Percentiles rank a stretch among this genome's conserved stretches.
These are phyloP conservation scores for Xylariaceae sp. DNA, from an alignment of 2,329 filamentous ascomycete species.

Conservation along the genomic window DNA sequence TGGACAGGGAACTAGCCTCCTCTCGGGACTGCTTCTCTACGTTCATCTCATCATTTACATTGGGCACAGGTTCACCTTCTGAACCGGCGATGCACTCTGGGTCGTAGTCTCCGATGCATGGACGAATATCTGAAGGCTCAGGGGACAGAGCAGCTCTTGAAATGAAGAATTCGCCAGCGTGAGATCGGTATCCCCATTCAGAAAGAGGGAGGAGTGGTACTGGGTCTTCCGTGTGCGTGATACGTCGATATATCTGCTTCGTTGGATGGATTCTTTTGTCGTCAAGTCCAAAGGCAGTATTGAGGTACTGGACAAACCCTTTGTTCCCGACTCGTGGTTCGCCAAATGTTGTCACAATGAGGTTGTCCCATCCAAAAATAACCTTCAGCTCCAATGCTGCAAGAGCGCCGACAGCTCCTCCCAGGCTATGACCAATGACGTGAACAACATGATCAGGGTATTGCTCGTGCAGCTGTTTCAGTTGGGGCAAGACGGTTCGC, in stretches of 20 bases:
- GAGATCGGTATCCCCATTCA: conserved; percentile 84
- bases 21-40: conserved; percentile 17
- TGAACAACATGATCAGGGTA: conserved; percentile 71
- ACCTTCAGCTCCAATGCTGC: conserved; percentile 75
- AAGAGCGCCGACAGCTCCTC: conserved; percentile 85
- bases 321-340: conserved; percentile 68
- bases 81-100: conserved; percentile 64
- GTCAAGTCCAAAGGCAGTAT: conserved; percentile 47
- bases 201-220: conserved; percentile 80
- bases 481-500: conserved; percentile 60
- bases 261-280: conserved; percentile 30
- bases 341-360: conserved; percentile 85
- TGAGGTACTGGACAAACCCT: conserved; percentile 52
- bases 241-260: conserved; percentile 58
- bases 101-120: conserved; percentile 72
- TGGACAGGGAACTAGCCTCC: conserved; percentile 22
- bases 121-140: conserved; percentile 59
- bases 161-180: conserved; percentile 87
- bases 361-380: conserved; percentile 68
- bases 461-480: conserved; percentile 54
- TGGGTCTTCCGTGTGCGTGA: conserved; percentile 85
- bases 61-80: conserved; percentile 34
- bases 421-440: conserved; percentile 85
- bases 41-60: conserved; percentile 15
- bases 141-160: conserved; percentile 67